phyloP scores from a whole-genome alignment of 2,329 filamentous ascomycete species.

The Rhynchosporium graminicola region DNA sequence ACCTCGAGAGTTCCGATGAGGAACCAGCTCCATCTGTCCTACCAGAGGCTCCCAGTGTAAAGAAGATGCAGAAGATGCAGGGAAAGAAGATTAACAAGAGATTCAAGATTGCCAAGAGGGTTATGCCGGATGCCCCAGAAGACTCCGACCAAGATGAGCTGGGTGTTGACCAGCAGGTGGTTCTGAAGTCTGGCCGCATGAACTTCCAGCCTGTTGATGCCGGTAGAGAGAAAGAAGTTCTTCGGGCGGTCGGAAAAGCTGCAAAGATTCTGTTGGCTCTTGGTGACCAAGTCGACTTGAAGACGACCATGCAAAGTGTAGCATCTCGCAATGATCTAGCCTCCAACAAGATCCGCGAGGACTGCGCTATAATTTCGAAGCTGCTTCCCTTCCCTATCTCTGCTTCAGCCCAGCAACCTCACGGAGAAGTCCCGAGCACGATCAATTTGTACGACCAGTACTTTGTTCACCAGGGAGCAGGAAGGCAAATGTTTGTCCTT shows the following conservation, averaged over 20 bases:
- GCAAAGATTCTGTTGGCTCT: background rate
- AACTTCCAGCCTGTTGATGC: background rate
- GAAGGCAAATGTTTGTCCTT: constrained; percentile 12
- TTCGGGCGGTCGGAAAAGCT: constrained; percentile 1
- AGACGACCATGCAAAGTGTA: background rate
- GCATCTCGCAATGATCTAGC: background rate
- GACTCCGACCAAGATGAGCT: constrained; percentile 6
- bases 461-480: constrained; percentile 2
- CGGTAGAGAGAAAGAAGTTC: constrained; percentile 1
- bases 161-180: background rate
- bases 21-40: background rate
- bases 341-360: background rate
- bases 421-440: constrained; percentile 7
- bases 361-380: background rate
- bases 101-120: background rate
- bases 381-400: background rate
- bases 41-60: background rate
- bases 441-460: constrained; percentile 14
- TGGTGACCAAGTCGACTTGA: background rate
- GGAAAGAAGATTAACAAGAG: background rate
- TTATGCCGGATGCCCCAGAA: background rate
- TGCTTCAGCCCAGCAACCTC: too few species aligned
- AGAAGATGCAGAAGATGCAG: background rate
- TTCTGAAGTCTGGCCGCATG: background rate
- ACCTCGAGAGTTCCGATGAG: background rate